Evolutionary conservation across 352 stramenopile genomes (phyloP).

Genomic region (Phytophthora podocarpi): DNA sequence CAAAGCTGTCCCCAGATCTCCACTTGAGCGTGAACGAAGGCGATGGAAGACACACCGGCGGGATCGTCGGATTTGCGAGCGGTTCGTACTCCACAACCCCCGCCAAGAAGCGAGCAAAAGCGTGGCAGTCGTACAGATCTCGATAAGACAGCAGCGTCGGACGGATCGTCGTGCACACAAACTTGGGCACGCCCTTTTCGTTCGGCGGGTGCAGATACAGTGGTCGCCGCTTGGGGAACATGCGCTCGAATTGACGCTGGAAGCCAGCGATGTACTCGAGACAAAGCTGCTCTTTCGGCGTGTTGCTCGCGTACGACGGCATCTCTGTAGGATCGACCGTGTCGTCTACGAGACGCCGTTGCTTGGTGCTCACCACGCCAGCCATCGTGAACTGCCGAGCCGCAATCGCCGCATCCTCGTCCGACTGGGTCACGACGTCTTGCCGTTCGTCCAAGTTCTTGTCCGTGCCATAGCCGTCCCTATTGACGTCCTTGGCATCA

Average conservation of each 20-base stretch:
- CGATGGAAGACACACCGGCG: slow-evolving; percentile 81
- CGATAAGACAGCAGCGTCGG: slow-evolving; percentile 92
- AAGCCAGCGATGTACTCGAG: slow-evolving; percentile 95
- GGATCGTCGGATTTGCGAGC: slow-evolving; percentile 78
- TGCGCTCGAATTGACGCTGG: slow-evolving; percentile 86
- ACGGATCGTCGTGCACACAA: slow-evolving; percentile 94
- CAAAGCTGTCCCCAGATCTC: slow-evolving; percentile 92
- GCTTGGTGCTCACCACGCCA: slow-evolving; percentile 81
- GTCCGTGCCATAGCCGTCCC: neutral
- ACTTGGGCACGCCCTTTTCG: slow-evolving; percentile 93
- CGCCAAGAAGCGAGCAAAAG: slow-evolving; percentile 89
- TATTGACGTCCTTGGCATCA: slow-evolving; percentile 49
- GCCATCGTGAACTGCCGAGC: slow-evolving; percentile 76
- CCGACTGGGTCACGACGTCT: slow-evolving; percentile 56
- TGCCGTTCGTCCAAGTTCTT: slow-evolving; percentile 51
- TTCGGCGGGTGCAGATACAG: slow-evolving; percentile 93
- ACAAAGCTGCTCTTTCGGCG: slow-evolving; percentile 92
- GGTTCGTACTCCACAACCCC: slow-evolving; percentile 94
- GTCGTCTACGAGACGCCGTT: slow-evolving; percentile 76
- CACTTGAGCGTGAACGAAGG: slow-evolving; percentile 89
- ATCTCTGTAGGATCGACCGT: slow-evolving; percentile 29
- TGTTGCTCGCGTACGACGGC: slow-evolving; percentile 65
- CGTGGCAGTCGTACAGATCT: slow-evolving; percentile 92
- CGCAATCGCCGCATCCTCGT: slow-evolving; percentile 62
- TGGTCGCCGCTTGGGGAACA: slow-evolving; percentile 78